These are phyloP conservation scores for Alternaria brassicae DNA, from an alignment of 2,329 filamentous ascomycete species.

Conservation along the genomic window DNA sequence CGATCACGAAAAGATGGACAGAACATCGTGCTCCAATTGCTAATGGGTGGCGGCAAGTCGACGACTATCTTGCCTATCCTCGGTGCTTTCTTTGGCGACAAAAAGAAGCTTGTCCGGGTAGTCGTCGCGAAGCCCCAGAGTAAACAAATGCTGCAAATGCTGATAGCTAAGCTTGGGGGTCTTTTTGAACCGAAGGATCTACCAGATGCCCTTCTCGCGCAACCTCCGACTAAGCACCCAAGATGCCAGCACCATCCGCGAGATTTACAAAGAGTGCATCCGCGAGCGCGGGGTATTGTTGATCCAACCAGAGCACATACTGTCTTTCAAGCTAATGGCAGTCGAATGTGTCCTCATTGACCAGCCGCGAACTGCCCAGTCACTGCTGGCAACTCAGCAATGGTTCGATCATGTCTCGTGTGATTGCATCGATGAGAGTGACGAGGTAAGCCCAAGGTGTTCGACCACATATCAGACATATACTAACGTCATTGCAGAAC, in stretches of 20 bases:
- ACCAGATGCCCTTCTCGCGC: constrained; percentile 66
- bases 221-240: constrained; percentile 46
- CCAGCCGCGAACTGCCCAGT: constrained; percentile 36
- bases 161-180: constrained; percentile 63
- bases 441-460: constrained; percentile 54
- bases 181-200: constrained; percentile 62
- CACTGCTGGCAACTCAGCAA: constrained; percentile 53
- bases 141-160: constrained; percentile 66
- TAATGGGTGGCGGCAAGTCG: constrained; percentile 48
- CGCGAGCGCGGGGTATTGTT: constrained; percentile 63
- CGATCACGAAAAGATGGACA: constrained; percentile 36
- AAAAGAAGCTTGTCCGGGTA: constrained; percentile 60
- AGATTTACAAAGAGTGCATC: constrained; percentile 58
- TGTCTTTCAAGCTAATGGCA: constrained; percentile 70
- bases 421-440: constrained; percentile 70
- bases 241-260: constrained; percentile 48
- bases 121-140: constrained; percentile 68
- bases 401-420: constrained; percentile 57
- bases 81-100: constrained; percentile 57
- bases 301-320: constrained; percentile 68
- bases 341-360: constrained; percentile 57
- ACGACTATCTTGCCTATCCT: constrained; percentile 43
- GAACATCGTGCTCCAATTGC: constrained; percentile 45
- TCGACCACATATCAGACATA: background rate
- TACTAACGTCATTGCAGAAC: constrained; percentile 44